Conservation (phyloP, 2,329 filamentous ascomycete species). For the Pseudogymnoascus sp. region DNA sequence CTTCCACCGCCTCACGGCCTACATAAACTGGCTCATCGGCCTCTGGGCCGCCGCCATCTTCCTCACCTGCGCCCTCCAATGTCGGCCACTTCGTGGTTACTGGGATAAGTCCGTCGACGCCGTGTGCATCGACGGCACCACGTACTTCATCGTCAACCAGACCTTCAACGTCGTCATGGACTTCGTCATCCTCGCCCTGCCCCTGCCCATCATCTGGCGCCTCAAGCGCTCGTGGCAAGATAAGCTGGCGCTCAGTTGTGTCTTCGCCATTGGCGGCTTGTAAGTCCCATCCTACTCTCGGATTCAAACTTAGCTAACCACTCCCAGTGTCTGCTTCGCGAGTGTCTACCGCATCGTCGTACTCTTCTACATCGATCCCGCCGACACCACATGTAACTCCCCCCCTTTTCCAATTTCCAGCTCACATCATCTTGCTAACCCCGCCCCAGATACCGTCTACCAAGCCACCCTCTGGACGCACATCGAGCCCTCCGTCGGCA, state of each 20-base stretch:
- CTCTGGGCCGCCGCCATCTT: conserved; percentile 11
- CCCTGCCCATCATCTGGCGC: conserved; percentile 15
- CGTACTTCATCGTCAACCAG: conserved; percentile 17
- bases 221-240: conserved; percentile 12
- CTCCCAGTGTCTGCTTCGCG: conserved; percentile 15
- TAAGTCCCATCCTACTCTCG: not conserved
- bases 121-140: conserved; percentile 14
- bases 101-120: conserved; percentile 18
- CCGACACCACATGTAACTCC: conserved; percentile 18
- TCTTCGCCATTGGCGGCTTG: conserved; percentile 16
- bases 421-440: not conserved
- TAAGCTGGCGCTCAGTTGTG: conserved; percentile 14
- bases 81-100: conserved; percentile 16
- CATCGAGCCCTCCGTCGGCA: conserved; percentile 13
- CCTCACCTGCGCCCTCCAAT: conserved; percentile 18
- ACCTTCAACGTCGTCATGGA: conserved; percentile 16
- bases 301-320: not conserved
- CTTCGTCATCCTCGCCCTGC: conserved; percentile 14
- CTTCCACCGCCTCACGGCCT: conserved; percentile 16
- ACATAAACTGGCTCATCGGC: conserved; percentile 17
- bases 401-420: not conserved
- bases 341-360: conserved; percentile 19
- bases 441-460: not conserved
- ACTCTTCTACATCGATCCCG: conserved; percentile 16
- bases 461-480: conserved; percentile 12